These are phyloP conservation scores for Pseudocercospora fijiensis DNA, from an alignment of 2,329 filamentous ascomycete species.

Conservation along the genomic window DNA sequence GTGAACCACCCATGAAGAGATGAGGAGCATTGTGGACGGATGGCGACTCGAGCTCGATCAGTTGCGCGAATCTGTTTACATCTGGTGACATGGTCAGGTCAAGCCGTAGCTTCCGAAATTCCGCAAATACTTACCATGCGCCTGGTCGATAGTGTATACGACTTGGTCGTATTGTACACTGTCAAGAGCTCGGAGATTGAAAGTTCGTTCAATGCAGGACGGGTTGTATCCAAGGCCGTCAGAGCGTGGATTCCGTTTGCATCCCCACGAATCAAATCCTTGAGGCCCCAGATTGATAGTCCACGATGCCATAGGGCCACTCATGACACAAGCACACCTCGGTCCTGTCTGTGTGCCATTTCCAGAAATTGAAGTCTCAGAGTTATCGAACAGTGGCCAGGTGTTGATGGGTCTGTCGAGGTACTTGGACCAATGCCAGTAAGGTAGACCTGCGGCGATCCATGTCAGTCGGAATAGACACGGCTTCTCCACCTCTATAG, in stretches of 20 bases:
- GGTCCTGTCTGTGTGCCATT: slow-evolving; percentile 25
- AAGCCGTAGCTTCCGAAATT: neutral
- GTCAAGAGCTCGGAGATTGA: slow-evolving; percentile 5
- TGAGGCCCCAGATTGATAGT: slow-evolving; percentile 27
- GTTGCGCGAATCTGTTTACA: slow-evolving; percentile 17
- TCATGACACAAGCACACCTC: slow-evolving; percentile 51
- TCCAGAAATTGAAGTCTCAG: slow-evolving; percentile 42
- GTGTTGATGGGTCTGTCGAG: slow-evolving; percentile 43
- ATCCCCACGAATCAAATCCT: slow-evolving; percentile 14
- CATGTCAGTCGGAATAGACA: slow-evolving; percentile 40
- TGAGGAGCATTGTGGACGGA: slow-evolving; percentile 15
- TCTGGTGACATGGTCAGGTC: slow-evolving; percentile 32
- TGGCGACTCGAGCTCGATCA: slow-evolving; percentile 15
- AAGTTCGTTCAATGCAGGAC: slow-evolving; percentile 19
- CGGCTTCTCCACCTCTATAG: slow-evolving; percentile 39
- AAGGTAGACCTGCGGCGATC: slow-evolving; percentile 37
- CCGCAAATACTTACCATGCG: neutral
- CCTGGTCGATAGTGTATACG: slow-evolving; percentile 15
- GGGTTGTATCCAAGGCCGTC: slow-evolving; percentile 22
- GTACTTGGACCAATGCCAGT: slow-evolving; percentile 55
- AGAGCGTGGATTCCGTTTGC: slow-evolving; percentile 20
- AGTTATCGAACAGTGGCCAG: slow-evolving; percentile 52
- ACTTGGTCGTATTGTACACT: slow-evolving; percentile 19
- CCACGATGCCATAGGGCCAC: slow-evolving; percentile 51
- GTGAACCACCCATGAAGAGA: slow-evolving; percentile 20